Base-by-base conservation (phyloP, 2,329 filamentous ascomycete species). In the Didymella pomorum region DNA sequence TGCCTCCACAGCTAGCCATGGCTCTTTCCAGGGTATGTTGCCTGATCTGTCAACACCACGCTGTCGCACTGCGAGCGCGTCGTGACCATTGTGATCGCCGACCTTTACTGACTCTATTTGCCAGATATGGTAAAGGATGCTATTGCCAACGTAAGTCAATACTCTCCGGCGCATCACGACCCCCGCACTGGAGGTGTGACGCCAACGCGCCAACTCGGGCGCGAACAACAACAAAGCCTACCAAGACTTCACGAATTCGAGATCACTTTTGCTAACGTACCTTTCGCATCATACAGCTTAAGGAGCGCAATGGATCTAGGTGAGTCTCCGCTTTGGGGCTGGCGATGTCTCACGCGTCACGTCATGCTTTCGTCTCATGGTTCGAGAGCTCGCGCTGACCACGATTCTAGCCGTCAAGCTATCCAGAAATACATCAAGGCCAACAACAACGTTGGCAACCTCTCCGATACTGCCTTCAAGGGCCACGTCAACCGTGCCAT, bases 401-500 rank as follows among this genome's bases (percentile, higher is more conserved):
- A 62, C 64, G 71, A 59, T 62, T 60, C 60, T 53, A 89, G 87
- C 76, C 89, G 89, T 74, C 86, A 89, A 79, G 86, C 87, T 55
- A 84, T 91, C 76, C 90, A 90, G 84, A 91, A 91, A 78, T 91
- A 91, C 77, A 86, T 91, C 67, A 83, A 83, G 75, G 84, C 85
- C 75, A 91, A 90, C 85, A 90, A 90, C 82, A 85, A 85, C 72
- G 81, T 88, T 70, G 81, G 79, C 65, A 78, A 73, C 64, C 80
- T 84, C 54, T 82, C 79, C 65, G 83, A 85, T 62, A 78, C 79
- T 54, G 81, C 82, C 56, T 90, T 91, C 77, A 88, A 87, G 76
- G 85, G 84, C 62, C 89, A 93, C 72, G 92, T 96, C 87, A 95
- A 95, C 87, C 90, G 89, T 79, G 91, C 92, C 52, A 84, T 96